A percentile compares a stretch with the other conserved stretches of the same genome.
phyloP scores from a whole-genome alignment of 164 flowering plant species.

The Nelumbo lutea region DNA sequence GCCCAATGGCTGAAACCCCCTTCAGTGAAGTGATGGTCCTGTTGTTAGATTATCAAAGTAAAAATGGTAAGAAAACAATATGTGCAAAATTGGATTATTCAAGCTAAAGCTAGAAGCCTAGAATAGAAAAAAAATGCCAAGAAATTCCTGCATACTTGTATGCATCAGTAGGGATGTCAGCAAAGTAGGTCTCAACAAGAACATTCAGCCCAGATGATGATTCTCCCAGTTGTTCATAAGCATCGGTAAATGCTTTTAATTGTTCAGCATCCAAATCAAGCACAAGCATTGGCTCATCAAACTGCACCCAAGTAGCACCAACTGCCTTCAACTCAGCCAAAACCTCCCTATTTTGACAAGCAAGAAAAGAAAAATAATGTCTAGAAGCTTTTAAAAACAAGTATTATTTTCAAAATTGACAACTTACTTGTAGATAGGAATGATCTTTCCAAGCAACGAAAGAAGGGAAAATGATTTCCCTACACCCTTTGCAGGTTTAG shows the following conservation, averaged over 20 bases:
- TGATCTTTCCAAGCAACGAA: conserved; percentile 21
- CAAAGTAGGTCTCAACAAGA: conserved; percentile 23
- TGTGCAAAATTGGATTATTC: neutral
- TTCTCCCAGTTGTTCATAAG: conserved; percentile 17
- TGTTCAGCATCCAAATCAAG: conserved; percentile 21
- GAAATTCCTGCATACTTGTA: conserved; percentile 13
- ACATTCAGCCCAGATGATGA: conserved; percentile 20
- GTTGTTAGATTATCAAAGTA: neutral
- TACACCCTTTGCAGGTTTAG: conserved; percentile 27
- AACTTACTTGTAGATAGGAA: conserved; percentile 24
- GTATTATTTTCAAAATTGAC: neutral
- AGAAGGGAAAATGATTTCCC: conserved; percentile 25
- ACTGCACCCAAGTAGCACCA: conserved; percentile 27
- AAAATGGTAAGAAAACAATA: neutral
- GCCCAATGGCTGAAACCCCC: conserved; percentile 21
- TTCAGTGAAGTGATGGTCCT: conserved; percentile 18
- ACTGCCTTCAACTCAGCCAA: conserved; percentile 25
- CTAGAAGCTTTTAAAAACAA: neutral
- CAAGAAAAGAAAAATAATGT: neutral
- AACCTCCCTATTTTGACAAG: conserved; percentile 18
- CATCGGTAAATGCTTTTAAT: conserved; percentile 21
- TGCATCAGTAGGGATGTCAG: conserved; percentile 22
- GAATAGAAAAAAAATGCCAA: neutral
- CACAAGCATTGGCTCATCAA: conserved; percentile 28
- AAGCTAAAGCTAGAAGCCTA: neutral